Percentiles rank a stretch among this genome's conserved stretches.
phyloP scores from a whole-genome alignment of 1,284 basidiomycete species.

The Phellinidium pouzarii region DNA sequence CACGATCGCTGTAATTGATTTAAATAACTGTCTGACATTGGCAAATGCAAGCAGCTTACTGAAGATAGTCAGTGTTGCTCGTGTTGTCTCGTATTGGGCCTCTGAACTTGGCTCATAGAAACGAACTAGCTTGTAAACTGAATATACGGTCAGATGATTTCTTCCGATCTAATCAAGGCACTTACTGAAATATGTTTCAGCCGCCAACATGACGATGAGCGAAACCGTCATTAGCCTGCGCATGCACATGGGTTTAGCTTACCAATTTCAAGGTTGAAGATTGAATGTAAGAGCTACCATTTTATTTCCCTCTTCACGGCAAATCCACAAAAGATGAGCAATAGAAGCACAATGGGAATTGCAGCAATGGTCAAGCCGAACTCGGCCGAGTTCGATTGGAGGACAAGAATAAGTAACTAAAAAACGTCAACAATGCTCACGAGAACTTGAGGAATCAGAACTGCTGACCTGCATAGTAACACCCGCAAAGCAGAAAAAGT shows the following conservation, averaged over 20 bases:
- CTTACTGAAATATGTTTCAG: conserved; percentile 51
- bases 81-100: conserved; percentile 55
- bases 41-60: conserved; percentile 48
- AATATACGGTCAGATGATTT: conserved; percentile 2
- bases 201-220: conserved; percentile 66
- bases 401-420: conserved; percentile 70
- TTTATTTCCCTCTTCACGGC: conserved; percentile 76
- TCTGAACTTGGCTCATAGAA: conserved; percentile 60
- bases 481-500: conserved; percentile 80
- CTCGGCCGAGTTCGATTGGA: conserved; percentile 55
- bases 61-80: conserved; percentile 71
- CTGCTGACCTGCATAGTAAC: conserved; percentile 72
- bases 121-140: conserved; percentile 75
- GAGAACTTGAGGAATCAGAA: not conserved
- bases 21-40: not conserved
- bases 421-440: conserved; percentile 18
- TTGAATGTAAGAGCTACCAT: conserved; percentile 40
- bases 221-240: conserved; percentile 62
- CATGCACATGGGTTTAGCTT: not conserved
- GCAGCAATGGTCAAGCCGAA: conserved; percentile 76
- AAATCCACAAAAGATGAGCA: conserved; percentile 58
- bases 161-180: conserved; percentile 40
- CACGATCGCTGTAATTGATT: conserved; percentile 46
- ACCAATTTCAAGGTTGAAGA: not conserved
- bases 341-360: conserved; percentile 68